Percentiles rank a stretch among this genome's conserved stretches.
Conservation (phyloP, 1,284 basidiomycete species). For the Boletellus deceptivus region DNA sequence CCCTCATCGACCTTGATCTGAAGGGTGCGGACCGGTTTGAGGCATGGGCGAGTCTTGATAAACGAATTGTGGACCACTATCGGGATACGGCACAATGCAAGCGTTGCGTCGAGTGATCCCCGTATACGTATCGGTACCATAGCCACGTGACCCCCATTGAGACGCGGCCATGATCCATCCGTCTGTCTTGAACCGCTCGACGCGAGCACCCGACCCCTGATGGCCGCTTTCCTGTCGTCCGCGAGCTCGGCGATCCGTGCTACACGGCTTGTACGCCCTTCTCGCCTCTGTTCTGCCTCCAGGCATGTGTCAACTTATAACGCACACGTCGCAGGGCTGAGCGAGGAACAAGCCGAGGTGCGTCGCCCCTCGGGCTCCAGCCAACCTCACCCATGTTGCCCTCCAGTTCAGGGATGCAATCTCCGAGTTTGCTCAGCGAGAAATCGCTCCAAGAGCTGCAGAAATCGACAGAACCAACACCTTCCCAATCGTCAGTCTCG, state of each 20-base stretch:
- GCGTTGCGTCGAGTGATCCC: slow-evolving; percentile 40
- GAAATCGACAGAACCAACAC: slow-evolving; percentile 83
- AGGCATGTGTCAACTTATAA: slow-evolving; percentile 62
- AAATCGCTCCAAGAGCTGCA: slow-evolving; percentile 77
- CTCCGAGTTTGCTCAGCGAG: slow-evolving; percentile 64
- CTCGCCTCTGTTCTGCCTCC: not conserved
- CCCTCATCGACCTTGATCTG: slow-evolving; percentile 84
- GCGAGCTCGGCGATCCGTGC: slow-evolving; percentile 10
- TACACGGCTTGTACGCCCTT: not conserved
- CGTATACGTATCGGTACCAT: too few species aligned
- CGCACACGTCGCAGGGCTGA: slow-evolving; percentile 74
- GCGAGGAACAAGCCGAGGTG: slow-evolving; percentile 82
- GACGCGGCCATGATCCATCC: slow-evolving; percentile 22
- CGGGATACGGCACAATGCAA: slow-evolving; percentile 29
- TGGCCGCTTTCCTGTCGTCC: slow-evolving; percentile 14
- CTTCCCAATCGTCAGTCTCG: slow-evolving; percentile 62
- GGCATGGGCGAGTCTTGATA: slow-evolving; percentile 76
- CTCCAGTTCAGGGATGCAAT: slow-evolving; percentile 78
- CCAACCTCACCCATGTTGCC: not conserved
- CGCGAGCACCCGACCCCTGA: slow-evolving; percentile 2
- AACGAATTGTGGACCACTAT: slow-evolving; percentile 60
- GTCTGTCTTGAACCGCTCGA: not conserved
- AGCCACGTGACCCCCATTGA: slow-evolving; percentile 19
- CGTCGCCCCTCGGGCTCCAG: slow-evolving; percentile 17
- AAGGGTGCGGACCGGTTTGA: slow-evolving; percentile 69